Percentiles rank a stretch among this genome's conserved stretches.
Evolutionary conservation across 495 filamentous ascomycete species (phyloP).

Genomic region (Haplographium delicatum): DNA sequence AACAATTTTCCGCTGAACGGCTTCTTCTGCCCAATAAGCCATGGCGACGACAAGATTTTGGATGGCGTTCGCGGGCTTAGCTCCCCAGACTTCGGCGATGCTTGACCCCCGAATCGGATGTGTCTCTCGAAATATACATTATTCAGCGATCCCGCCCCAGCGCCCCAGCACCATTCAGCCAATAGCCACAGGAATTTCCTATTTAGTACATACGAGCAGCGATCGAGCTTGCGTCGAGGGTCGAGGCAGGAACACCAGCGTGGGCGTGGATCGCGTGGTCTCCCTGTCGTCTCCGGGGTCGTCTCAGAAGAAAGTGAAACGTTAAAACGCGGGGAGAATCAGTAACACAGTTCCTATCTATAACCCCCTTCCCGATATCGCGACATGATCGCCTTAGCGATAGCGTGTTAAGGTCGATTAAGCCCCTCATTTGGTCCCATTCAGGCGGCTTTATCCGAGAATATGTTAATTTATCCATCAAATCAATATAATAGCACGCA

Average conservation of each 20-base stretch:
- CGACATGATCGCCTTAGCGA: conserved; percentile 4
- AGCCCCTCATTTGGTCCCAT: conserved; percentile 14
- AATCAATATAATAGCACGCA: conserved; percentile 3
- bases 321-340: conserved; percentile 18
- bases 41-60: conserved; percentile 9
- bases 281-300: conserved; percentile 4
- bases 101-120: too few species aligned
- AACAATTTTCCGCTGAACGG: background rate
- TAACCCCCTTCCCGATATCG: background rate
- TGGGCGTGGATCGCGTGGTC: conserved; percentile 14
- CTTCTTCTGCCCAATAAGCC: conserved; percentile 7
- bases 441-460: conserved; percentile 16
- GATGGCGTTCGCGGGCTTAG: background rate
- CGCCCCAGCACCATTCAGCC: background rate
- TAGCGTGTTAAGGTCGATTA: conserved; percentile 6
- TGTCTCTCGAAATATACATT: too few species aligned
- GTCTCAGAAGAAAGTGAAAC: conserved; percentile 10
- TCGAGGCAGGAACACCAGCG: conserved; percentile 11
- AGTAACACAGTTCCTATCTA: background rate
- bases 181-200: conserved; percentile 12
- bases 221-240: conserved; percentile 10
- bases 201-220: conserved; percentile 20
- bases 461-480: conserved; percentile 17
- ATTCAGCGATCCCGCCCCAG: background rate
- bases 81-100: too few species aligned